Conservation (phyloP, 108 stramenopile genomes). For the Pseudonitzschia multiseries region DNA sequence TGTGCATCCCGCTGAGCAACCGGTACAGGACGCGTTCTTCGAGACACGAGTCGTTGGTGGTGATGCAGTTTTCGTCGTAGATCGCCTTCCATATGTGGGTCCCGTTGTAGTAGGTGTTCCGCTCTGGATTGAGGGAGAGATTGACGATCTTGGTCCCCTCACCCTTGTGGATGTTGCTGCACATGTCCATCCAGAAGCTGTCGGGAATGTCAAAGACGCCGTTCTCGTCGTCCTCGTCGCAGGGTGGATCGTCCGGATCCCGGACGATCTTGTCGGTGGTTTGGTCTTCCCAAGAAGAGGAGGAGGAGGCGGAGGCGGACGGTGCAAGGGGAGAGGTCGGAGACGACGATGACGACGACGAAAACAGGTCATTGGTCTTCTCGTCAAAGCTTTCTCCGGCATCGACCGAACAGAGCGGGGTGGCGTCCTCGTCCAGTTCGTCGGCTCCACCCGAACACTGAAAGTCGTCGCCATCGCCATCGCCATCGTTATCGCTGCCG, state of each 20-base stretch:
- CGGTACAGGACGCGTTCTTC: slow-evolving; percentile 93
- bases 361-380: slow-evolving; percentile 14
- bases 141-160: slow-evolving; percentile 78
- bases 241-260: slow-evolving; percentile 48
- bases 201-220: slow-evolving; percentile 56
- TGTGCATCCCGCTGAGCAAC: slow-evolving; percentile 85
- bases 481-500: slow-evolving; percentile 32
- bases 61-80: slow-evolving; percentile 91
- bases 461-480: slow-evolving; percentile 66
- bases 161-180: slow-evolving; percentile 60
- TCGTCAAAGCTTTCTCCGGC: slow-evolving; percentile 29
- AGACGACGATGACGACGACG: too few relatives aligned
- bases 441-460: slow-evolving; percentile 61
- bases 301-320: too few relatives aligned
- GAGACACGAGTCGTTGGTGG: slow-evolving; percentile 63
- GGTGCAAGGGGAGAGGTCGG: too few relatives aligned
- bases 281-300: slow-evolving; percentile 63
- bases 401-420: slow-evolving; percentile 68
- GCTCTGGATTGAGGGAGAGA: slow-evolving; percentile 85
- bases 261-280: slow-evolving; percentile 61
- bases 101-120: slow-evolving; percentile 95
- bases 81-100: slow-evolving; percentile 90
- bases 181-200: slow-evolving; percentile 89
- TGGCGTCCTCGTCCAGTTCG: slow-evolving; percentile 75
- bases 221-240: slow-evolving; percentile 35